phyloP scores from a whole-genome alignment of 805 yeast species.

The Torulaspora indica region DNA sequence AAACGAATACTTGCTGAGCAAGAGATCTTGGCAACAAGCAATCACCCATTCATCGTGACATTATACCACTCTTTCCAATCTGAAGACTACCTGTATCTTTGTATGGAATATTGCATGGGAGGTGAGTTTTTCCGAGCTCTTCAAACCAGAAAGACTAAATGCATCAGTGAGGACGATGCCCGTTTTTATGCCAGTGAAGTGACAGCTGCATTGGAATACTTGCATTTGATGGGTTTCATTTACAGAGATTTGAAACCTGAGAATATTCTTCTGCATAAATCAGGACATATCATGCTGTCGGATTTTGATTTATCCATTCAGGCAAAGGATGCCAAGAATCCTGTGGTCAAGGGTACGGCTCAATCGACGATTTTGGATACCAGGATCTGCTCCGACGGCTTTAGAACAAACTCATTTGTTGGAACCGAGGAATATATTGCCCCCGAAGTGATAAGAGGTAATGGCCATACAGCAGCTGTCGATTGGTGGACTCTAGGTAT shows the following conservation, averaged over 20 bases:
- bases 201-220: slow-evolving; percentile 90
- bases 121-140: slow-evolving; percentile 97
- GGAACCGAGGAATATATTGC: slow-evolving; percentile 99
- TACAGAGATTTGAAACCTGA: slow-evolving; percentile 97
- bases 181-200: slow-evolving; percentile 95
- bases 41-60: slow-evolving; percentile 96
- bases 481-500: slow-evolving; percentile 99
- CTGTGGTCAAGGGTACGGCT: slow-evolving; percentile 38
- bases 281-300: slow-evolving; percentile 96
- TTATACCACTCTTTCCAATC: slow-evolving; percentile 95
- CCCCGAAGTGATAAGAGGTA: slow-evolving; percentile 95
- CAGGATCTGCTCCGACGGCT: slow-evolving; percentile 90
- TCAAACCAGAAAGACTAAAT: slow-evolving; percentile 83
- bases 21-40: slow-evolving; percentile 89
- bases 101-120: slow-evolving; percentile 99
- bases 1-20: slow-evolving; percentile 95
- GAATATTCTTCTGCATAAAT: slow-evolving; percentile 86
- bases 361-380: slow-evolving; percentile 61
- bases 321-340: slow-evolving; percentile 69
- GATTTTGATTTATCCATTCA: slow-evolving; percentile 96
- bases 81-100: slow-evolving; percentile 80
- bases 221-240: slow-evolving; percentile 95
- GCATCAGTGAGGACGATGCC: slow-evolving; percentile 84
- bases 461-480: slow-evolving; percentile 96
- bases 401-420: slow-evolving; percentile 94